Base-by-base conservation (phyloP, 1,284 basidiomycete species). In the Moesziomyces aphidis region DNA sequence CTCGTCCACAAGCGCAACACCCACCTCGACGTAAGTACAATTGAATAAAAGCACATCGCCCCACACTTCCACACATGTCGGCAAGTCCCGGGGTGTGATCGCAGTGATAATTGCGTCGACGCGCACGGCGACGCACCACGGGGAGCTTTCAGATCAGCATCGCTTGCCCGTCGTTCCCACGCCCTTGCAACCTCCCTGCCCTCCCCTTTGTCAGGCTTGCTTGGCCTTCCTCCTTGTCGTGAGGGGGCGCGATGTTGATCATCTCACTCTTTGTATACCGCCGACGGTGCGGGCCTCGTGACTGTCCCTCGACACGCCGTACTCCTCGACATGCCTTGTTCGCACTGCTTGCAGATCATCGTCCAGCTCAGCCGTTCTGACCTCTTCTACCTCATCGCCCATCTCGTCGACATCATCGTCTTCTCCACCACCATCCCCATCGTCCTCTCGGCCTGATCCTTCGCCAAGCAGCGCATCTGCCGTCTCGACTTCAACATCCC, bases 11-110 rank as follows among this genome's bases (percentile, higher is more conserved):
- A 66, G 51, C 43, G 43, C 58, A 24, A 51, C 61, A 31, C 55
- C 61, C 42, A 61, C 65, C n/a, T 54, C 71, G n/a, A 60, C 65
- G 71, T 76, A 65, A 76, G 71, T 68, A 47, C n/a, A 10, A 43
- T 23, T 55, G n/a, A 9, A 21, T 36, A 28, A 48, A 43, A 49
- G n/a, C 48, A 8, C 17, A 31, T 5, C 28, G 46, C 22, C 48
- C 39, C 21, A 42, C 26, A 24, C 24, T 36, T 46, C 52, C 39
- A 17, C 19, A 28, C 23, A 23, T n/a, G 19, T 4, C 45, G 24
- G 23, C 49, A 39, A 50, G 10, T 8, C 47, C 43, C 36, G 23
- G n/a, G 15, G 47, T 55, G 60, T 55, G 60, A 42, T 39, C 55
- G 65, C 60, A 55, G 47, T 51, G 59, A 61, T 68, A 19, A 28